Conservation (phyloP, 208 protist genomes). For the Crithidia expoeki region DNA sequence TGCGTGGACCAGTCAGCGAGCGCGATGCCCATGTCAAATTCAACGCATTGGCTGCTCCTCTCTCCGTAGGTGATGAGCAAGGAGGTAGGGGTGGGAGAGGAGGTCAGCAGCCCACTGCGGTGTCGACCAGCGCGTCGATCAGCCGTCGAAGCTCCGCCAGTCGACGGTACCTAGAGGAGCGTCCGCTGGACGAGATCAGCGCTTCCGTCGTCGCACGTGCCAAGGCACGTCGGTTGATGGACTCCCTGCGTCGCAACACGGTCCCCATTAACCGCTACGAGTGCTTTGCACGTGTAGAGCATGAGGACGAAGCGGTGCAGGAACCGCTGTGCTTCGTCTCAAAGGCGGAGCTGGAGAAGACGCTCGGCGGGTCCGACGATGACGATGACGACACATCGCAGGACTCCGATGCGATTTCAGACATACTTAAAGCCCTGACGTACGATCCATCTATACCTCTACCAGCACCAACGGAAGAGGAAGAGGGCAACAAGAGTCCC, state of each 20-base stretch:
- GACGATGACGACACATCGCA: slow-evolving; percentile 8
- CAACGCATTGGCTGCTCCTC: too few relatives aligned
- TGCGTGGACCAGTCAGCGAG: not conserved
- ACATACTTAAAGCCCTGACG: slow-evolving; percentile 38
- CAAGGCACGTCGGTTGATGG: slow-evolving; percentile 69
- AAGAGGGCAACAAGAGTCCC: not conserved
- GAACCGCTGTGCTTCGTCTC: slow-evolving; percentile 32
- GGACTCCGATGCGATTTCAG: slow-evolving; percentile 43
- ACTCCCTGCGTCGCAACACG: slow-evolving; percentile 59
- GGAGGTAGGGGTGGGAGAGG: not conserved
- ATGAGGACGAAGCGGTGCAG: slow-evolving; percentile 35
- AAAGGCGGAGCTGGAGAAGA: slow-evolving; percentile 16
- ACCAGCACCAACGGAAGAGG: not conserved
- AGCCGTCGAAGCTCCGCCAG: not conserved
- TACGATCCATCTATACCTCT: slow-evolving; percentile 14
- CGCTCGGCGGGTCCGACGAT: slow-evolving; percentile 1
- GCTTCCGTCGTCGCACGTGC: slow-evolving; percentile 68
- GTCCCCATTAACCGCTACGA: slow-evolving; percentile 82
- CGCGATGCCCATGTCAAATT: not conserved
- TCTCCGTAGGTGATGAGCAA: too few relatives aligned
- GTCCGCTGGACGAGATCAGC: slow-evolving; percentile 70
- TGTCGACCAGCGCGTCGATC: not conserved
- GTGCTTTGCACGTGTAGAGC: slow-evolving; percentile 53
- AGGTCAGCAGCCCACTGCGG: not conserved
- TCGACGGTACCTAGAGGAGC: slow-evolving; percentile 32